Evolutionary conservation across 2,329 filamentous ascomycete genomes (phyloP).

Genomic region (Helicocarpus griseus): DNA sequence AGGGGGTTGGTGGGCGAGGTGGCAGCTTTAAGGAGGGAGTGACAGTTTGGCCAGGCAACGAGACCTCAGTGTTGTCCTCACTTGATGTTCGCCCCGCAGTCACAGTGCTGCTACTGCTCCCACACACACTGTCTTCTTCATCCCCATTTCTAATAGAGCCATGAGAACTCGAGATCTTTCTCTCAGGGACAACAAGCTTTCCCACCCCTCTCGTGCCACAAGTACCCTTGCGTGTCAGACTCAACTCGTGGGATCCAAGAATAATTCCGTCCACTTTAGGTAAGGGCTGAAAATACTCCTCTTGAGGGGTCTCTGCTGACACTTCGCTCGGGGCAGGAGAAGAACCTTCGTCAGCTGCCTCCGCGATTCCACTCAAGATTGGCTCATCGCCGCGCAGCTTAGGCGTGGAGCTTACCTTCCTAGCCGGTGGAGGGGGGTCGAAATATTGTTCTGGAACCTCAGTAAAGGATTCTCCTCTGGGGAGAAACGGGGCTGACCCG

Average conservation of each 20-base stretch:
- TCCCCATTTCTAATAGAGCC: not conserved
- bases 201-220: not conserved
- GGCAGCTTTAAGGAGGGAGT: not conserved
- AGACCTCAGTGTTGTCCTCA: not conserved
- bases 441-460: not conserved
- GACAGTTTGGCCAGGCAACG: not conserved
- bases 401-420: not conserved
- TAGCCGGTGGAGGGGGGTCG: not conserved
- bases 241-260: not conserved
- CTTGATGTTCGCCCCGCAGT: not conserved
- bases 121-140: not conserved
- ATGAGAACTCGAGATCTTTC: not conserved
- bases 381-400: not conserved
- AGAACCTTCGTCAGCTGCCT: not conserved
- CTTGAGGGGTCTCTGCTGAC: not conserved
- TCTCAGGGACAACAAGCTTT: not conserved
- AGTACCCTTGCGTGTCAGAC: not conserved
- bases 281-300: not conserved
- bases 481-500: not conserved
- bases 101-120: not conserved
- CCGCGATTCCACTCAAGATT: not conserved
- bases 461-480: not conserved
- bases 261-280: conserved; percentile 2
- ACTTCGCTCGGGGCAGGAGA: not conserved
- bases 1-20: not conserved